Evolutionary conservation across 352 stramenopile genomes (phyloP), one percentile per base, ranked within the genome.

Genomic region (Labyrinthula sp.): DNA sequence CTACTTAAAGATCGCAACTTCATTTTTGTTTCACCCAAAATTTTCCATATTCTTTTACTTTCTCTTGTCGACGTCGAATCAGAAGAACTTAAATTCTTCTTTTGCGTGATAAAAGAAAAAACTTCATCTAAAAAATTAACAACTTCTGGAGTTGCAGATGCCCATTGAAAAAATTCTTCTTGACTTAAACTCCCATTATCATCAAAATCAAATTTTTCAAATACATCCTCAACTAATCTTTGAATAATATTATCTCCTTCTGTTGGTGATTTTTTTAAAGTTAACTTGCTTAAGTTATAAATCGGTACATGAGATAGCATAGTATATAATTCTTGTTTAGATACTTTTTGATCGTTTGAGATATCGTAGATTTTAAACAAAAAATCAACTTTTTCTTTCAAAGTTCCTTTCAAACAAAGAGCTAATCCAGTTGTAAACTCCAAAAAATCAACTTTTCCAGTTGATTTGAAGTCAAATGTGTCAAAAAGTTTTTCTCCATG

Each of bases 301-400:
- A 75, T 43, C 7, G 83, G 66, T 21, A 86, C 70, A 25, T 77
- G 66, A 26, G 72, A 67, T 15, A 79, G 79, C 37, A 89, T 79
- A 0, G 75, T 83, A 0, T 68, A 64, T 15, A 73, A 68, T 37
- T 82, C 77, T 34, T 23, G 65, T 39, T 58, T 36, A 21, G 54
- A 56, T 0, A 61, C 30, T 37, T 46, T 57, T 37, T 62, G 49
- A 33, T 55, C 47, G 29, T 45, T 55, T 21, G 62, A 24, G 37
- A 89, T 64, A 45, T 92, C 79, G 59, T 87, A 88, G 33, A 90
- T 64, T 39, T 85, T 73, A 41, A 92, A 92, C 33, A 90, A 74
- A 46, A 92, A 83, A 48, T 81, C 73, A 38, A 89, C 68, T 25
- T 88, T 85, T 47, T 89, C 77, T 29, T 82, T 77, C 27, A 64